Evolutionary conservation across 306 rosid genomes (phyloP), one percentile per base, ranked within the genome.

Genomic region (Oxytropis ochrocephala): DNA sequence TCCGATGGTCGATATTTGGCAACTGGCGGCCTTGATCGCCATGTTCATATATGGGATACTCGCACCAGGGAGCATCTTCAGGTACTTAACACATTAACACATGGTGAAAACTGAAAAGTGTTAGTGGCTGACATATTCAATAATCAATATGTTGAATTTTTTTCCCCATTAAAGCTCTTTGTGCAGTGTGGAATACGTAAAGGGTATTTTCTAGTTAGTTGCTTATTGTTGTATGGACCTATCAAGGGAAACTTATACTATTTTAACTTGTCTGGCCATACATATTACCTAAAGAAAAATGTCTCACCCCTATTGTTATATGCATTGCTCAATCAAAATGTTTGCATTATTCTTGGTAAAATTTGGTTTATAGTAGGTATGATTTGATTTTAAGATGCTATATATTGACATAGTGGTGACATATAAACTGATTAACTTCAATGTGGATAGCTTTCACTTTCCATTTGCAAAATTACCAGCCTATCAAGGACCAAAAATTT

Each of bases 31-130:
- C 84, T 88, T 46, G 99, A 94, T 69, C 91, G 96, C n/a, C 99
- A 94, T 77, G 62, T 94, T 78, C 99, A 94, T 89, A 60, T 94
- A 64, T 94, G 99, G 99, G 99, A 94, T 81, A 85, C 91, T 6
- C 91, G 99, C 39, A 84, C 96, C 33, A 72, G 91, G 64, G 91
- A 85, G 72, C 97, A 94, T 87, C 62, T 94, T 78, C 91, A 87
- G 98, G 98, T 94, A 32, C 44, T 13, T 65, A 55, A 43, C 44
- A 33, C 43, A 65, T 30, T 33, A 53, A 58, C 12, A 24, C 52
- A 11, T 32, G 5, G 38, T 17, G 43, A 67, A 39, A 47, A 55
- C 41, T 60, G 4, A 17, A 10, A n/a, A n/a, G n/a, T n/a, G n/a
- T n/a, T 38, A 14, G n/a, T 42, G 33, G 33, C 33, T 33, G 21